These are phyloP conservation scores for Aphanomyces stellatus DNA, from an alignment of 352 stramenopile species.

Conservation along the genomic window DNA sequence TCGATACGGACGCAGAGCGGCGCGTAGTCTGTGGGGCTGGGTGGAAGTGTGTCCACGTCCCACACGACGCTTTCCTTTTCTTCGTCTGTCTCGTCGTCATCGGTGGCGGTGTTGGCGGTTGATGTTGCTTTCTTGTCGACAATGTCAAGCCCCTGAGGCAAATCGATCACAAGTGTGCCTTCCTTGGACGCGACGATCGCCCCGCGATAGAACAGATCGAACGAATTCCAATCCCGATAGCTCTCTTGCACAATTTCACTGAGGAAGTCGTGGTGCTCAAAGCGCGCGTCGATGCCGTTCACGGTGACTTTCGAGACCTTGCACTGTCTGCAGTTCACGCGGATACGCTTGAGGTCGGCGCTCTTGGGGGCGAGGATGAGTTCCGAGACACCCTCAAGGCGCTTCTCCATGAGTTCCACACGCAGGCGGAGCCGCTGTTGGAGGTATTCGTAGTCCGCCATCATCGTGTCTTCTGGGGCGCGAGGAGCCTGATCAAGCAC, in stretches of 20 bases:
- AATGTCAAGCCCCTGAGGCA: constrained; percentile 51
- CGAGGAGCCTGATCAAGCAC: no score
- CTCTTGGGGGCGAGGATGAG: constrained; percentile 59
- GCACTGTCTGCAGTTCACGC: constrained; percentile 68
- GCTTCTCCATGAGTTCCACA: constrained; percentile 62
- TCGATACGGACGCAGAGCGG: constrained; percentile 61
- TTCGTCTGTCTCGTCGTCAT: constrained; percentile 34
- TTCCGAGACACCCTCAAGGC: constrained; percentile 53
- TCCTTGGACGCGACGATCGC: constrained; percentile 78
- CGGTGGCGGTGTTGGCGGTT: constrained; percentile 19
- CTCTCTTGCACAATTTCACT: constrained; percentile 65
- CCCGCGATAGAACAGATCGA: constrained; percentile 78
- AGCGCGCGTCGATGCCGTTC: constrained; percentile 42
- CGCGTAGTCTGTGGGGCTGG: constrained; percentile 61
- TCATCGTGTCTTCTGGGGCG: constrained; percentile 42
- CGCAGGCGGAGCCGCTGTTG: constrained; percentile 70
- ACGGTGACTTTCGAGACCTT: constrained; percentile 47
- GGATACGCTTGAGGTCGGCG: constrained; percentile 41
- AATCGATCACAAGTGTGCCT: constrained; percentile 67
- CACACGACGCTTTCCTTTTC: constrained; percentile 44
- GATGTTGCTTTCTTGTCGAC: constrained; percentile 13
- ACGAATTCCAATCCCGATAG: constrained; percentile 69
- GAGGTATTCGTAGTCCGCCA: constrained; percentile 78
- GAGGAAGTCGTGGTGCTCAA: constrained; percentile 77
- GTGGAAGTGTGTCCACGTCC: constrained; percentile 58